These are phyloP conservation scores for Cyberlindnera americana DNA, from an alignment of 805 yeast genomes.

Conservation along the genomic window DNA sequence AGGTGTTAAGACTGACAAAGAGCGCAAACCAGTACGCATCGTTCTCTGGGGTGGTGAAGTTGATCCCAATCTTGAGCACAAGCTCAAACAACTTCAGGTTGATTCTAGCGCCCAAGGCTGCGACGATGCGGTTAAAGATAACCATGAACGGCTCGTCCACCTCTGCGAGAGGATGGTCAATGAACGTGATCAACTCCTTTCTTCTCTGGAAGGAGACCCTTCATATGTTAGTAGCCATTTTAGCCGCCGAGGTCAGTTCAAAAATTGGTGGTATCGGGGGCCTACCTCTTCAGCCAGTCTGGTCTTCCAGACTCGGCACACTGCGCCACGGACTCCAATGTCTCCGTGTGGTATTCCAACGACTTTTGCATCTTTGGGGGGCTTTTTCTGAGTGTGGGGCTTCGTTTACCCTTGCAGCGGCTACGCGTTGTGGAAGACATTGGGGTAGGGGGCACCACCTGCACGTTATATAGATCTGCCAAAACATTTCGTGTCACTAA, in stretches of 20 bases:
- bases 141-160: constrained; percentile 12
- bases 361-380: constrained; percentile 8
- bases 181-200: constrained; percentile 8
- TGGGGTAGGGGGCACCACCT: not conserved
- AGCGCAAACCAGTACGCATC: constrained; percentile 26
- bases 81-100: constrained; percentile 20
- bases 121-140: constrained; percentile 13
- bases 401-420: not conserved
- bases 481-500: constrained; percentile 5
- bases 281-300: constrained; percentile 9
- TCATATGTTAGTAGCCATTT: constrained; percentile 6
- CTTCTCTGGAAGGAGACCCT: constrained; percentile 9
- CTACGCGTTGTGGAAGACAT: not conserved
- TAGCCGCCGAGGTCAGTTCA: constrained; percentile 12
- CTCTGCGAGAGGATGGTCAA: constrained; percentile 10
- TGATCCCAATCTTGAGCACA: constrained; percentile 24
- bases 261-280: not conserved
- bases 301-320: not conserved
- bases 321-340: constrained; percentile 7
- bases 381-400: not conserved
- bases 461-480: constrained; percentile 3
- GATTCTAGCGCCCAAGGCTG: constrained; percentile 12
- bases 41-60: constrained; percentile 13
- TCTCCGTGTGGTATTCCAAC: constrained; percentile 9
- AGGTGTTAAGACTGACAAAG: constrained; percentile 4